Conservation (phyloP, 306 rosid genomes). For the Glycyrrhiza uralensis region DNA sequence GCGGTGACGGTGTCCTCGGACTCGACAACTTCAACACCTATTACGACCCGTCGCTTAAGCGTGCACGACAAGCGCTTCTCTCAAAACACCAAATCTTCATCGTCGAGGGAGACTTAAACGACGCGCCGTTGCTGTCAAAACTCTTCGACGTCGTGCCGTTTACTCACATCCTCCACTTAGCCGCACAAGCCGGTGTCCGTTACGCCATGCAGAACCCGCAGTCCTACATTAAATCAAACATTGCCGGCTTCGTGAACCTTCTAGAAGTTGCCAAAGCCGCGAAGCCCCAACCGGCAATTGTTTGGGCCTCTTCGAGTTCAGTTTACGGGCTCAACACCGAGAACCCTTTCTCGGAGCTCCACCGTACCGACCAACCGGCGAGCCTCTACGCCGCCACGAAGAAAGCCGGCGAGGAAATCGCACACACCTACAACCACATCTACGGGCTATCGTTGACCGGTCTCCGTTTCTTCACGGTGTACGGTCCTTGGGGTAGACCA, state of each 20-base stretch:
- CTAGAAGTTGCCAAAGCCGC: slow-evolving; percentile 66
- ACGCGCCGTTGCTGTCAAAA: slow-evolving; percentile 53
- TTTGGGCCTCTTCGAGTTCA: slow-evolving; percentile 89
- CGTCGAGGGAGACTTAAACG: slow-evolving; percentile 80
- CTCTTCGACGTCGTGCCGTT: slow-evolving; percentile 88
- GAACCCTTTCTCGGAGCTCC: slow-evolving; percentile 68
- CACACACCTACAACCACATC: slow-evolving; percentile 84
- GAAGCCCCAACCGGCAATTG: slow-evolving; percentile 78
- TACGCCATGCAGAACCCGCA: slow-evolving; percentile 96
- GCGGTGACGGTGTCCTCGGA: slow-evolving; percentile 88
- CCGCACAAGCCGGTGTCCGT: slow-evolving; percentile 93
- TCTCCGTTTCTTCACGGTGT: slow-evolving; percentile 80
- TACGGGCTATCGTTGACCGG: slow-evolving; percentile 83
- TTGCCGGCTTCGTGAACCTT: slow-evolving; percentile 85
- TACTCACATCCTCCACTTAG: slow-evolving; percentile 83
- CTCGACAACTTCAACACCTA: slow-evolving; percentile 80
- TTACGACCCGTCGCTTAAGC: slow-evolving; percentile 82
- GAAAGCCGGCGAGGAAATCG: slow-evolving; percentile 89
- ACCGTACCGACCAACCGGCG: slow-evolving; percentile 81
- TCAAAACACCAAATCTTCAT: slow-evolving; percentile 56
- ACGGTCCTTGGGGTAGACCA: slow-evolving; percentile 89
- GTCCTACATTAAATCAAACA: slow-evolving; percentile 69
- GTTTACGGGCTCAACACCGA: slow-evolving; percentile 82
- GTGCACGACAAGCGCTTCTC: slow-evolving; percentile 56
- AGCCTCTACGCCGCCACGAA: slow-evolving; percentile 91